Evolutionary conservation across 768 basidiomycete species (phyloP), one percentile per base, ranked within the genome.

Genomic region (Kwoniella heveanensis): DNA sequence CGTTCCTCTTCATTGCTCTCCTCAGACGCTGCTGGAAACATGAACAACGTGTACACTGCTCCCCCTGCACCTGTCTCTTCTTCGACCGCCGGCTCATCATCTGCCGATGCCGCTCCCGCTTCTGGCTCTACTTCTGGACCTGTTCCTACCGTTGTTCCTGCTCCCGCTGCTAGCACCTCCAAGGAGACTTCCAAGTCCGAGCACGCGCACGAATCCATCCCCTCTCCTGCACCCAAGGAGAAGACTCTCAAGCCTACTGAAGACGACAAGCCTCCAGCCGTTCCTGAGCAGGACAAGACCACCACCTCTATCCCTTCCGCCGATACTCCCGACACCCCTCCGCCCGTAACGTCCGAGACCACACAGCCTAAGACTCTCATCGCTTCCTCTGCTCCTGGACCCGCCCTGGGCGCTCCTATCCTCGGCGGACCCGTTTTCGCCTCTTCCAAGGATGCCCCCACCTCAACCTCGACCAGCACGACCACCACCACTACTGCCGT

Each of bases 31-130:
- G 77, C 77, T 57, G 78, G 78, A 47, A 79, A 79, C 71, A 78
- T 79, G 77, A 79, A 79, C 77, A 79, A 79, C 63, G 75, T 79
- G 55, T 79, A 77, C 69, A 78, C 78, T 24, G 77, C 78, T 17
- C 78, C 78, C 36, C 60, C 62, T 22, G 70, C 71, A 22, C 67
- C 77, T 24, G 61, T 47, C 9, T 47, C 60, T 25, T 22, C 37
- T 10, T 30, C 56, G 1, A 47, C 48, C 48, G 21, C 48, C 48
- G 25, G 25, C 22, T 8, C 48, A 5, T 22, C 48, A 22, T 25
- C 56, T 37, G 60, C 24, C 37, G 39, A 9, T 32, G n/a, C 53
- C 27, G 2, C 39, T 29, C 29, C 48, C 30, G 24, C 62, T 21
- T 49, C 54, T n/a, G 30, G 56, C 26, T 25, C 27, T 29, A 44